Evolutionary conservation across 495 filamentous ascomycete species (phyloP).

Genomic region (Podospora anserina): DNA sequence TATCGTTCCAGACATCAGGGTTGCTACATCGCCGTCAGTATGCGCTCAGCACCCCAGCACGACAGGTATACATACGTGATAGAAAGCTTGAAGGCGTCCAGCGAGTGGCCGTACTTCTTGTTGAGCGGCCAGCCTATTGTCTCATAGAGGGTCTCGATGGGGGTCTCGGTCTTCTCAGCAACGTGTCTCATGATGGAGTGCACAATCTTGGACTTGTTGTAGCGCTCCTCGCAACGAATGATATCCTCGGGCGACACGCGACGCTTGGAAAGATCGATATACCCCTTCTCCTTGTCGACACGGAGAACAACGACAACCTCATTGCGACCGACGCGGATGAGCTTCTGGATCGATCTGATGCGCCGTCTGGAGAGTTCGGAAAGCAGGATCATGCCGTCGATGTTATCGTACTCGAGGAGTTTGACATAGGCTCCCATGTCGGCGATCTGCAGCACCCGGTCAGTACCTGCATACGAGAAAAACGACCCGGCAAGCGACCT

Average conservation of each 20-base stretch:
- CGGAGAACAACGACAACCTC: slow-evolving; percentile 97
- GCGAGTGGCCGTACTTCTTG: slow-evolving; percentile 93
- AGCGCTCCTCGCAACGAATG: slow-evolving; percentile 94
- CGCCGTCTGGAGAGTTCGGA: slow-evolving; percentile 93
- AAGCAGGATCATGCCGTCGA: slow-evolving; percentile 98
- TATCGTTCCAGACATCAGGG: slow-evolving; percentile 91
- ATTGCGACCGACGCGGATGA: slow-evolving; percentile 95
- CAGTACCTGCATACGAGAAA: slow-evolving; percentile 10
- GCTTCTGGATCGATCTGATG: slow-evolving; percentile 97
- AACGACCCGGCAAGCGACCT: neutral
- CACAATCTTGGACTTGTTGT: slow-evolving; percentile 99
- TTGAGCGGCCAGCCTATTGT: slow-evolving; percentile 94
- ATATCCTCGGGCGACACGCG: slow-evolving; percentile 97
- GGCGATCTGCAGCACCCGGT: slow-evolving; percentile 65
- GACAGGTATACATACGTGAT: slow-evolving; percentile 69
- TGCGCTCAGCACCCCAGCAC: neutral
- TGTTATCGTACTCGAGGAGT: slow-evolving; percentile 98
- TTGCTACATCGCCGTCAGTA: slow-evolving; percentile 54
- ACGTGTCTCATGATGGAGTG: slow-evolving; percentile 98
- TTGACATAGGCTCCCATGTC: slow-evolving; percentile 99
- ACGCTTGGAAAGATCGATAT: slow-evolving; percentile 98
- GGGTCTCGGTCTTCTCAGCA: slow-evolving; percentile 90
- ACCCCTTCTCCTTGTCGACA: slow-evolving; percentile 99
- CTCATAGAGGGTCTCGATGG: slow-evolving; percentile 90
- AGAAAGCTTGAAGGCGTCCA: slow-evolving; percentile 97